Percentiles rank a stretch among this genome's conserved stretches.
phyloP scores from a whole-genome alignment of 2,329 filamentous ascomycete genomes.

The Immersiporthe knoxdaviesiana region DNA sequence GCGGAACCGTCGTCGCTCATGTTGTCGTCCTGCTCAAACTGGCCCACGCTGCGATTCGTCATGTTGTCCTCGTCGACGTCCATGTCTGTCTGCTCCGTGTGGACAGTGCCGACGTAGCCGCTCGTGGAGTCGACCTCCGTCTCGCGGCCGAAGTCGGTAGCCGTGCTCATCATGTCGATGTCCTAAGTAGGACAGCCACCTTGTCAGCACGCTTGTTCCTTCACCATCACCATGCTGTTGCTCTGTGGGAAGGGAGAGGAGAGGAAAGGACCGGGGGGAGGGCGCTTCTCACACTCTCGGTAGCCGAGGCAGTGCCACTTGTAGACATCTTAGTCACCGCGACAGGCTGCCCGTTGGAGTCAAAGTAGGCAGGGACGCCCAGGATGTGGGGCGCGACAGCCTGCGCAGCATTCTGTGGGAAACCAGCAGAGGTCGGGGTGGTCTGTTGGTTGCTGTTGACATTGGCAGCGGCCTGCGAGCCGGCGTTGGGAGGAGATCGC shows the following conservation, averaged over 20 bases:
- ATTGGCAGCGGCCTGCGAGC: constrained; percentile 39
- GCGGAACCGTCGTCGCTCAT: constrained; percentile 85
- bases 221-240: constrained; percentile 48
- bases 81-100: constrained; percentile 49
- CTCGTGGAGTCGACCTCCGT: constrained; percentile 49
- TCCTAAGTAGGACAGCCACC: constrained; percentile 44
- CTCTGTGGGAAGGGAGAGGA: background rate
- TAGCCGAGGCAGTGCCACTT: constrained; percentile 87
- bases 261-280: too few species aligned
- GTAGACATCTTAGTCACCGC: constrained; percentile 81
- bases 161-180: constrained; percentile 70
- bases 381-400: constrained; percentile 41
- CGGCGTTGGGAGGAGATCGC: constrained; percentile 51
- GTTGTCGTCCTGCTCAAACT: constrained; percentile 61
- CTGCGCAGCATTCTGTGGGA: constrained; percentile 36
- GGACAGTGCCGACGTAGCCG: constrained; percentile 54
- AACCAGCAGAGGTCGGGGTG: constrained; percentile 53
- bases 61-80: constrained; percentile 54
- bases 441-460: constrained; percentile 48
- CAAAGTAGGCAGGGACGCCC: constrained; percentile 70
- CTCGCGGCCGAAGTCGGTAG: constrained; percentile 59
- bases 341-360: constrained; percentile 70
- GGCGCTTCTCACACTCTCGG: constrained; percentile 66
- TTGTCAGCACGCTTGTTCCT: background rate
- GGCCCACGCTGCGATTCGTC: constrained; percentile 51